Evolutionary conservation across 192 early-diverging fungal genomes (phyloP), one percentile per base, ranked within the genome.

Genomic region (Mortierella claussenii): DNA sequence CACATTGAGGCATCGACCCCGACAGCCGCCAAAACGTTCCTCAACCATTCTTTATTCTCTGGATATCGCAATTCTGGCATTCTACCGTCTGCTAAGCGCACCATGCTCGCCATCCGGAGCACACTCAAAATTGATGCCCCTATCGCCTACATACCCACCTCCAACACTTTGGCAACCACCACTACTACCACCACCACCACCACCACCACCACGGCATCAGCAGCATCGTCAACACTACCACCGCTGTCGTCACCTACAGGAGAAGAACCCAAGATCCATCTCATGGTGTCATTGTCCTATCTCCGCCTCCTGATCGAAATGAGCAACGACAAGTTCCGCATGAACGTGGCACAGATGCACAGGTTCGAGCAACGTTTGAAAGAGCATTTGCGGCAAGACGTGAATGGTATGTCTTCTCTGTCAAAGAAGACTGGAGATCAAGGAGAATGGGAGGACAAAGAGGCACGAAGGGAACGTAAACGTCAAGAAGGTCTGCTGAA

Each of bases 11-110:
- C 86, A 30, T 65, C 80, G 10, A 83, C 69, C 10, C 70, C 79
- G 13, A 55, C 70, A 33, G 78, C 86, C 12, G 86, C 84, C 18
- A 80, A 83, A 47, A 63, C 65, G 20, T 78, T 87, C n/a, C 45
- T 85, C 10, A 76, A 64, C 28, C 64, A 78, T 2, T 82, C 84
- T 0, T 45, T 80, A 53, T 79, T 80, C 52, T 71, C 71, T 12
- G 86, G 86, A 3, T 87, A 83, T 55, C 81, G 79, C 26, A 85
- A 87, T 40, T 82, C 80, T 9, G 86, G 86, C 21, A 78, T 87
- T 40, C 62, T 76, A 17, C 76, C 84, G 15, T 85, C 84, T 0
- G 53, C 62, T 13, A 83, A 80, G 47, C 71, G 86, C 11, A 81
- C 85, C 18, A 85, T 87, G 84, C 67, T 87, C 5, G 82, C 82